Base-by-base conservation (phyloP, 164 flowering plant species). In the grape (Vitis vinifera) region DNA sequence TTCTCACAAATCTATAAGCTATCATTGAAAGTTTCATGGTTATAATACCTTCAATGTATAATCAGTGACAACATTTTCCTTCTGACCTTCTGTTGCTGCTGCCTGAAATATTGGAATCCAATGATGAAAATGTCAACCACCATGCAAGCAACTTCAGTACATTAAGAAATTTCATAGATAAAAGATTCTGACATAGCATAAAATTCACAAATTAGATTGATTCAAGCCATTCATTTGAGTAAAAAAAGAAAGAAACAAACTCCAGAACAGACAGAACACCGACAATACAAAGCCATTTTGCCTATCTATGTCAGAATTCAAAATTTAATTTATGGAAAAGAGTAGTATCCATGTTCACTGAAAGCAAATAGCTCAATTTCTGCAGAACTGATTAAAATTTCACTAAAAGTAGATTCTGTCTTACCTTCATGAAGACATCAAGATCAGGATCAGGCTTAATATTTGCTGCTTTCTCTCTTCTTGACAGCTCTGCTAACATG, bases 391-490 rank as follows among this genome's bases (percentile, higher is more conserved):
- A 6, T 31, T 31, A 31, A 23, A 31, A 31, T 31, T 31, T 31
- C 44, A 4, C 44, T 31, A 31, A 31, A 31, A 31, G 44, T 31
- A 31, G 44, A 48, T 48, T 47, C 50, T 23, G 61, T 11, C 70
- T 73, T 23, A 82, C 87, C 85, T 84, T 86, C 89, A 86, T 86
- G 80, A 66, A 85, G 62, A 82, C 63, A 68, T 85, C 91, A 52
- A 87, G 31, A 72, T 85, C 86, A 48, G 86, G 89, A 78, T 87
- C 86, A 14, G 91, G 89, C 65, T 79, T 84, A 31, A 87, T 84
- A 61, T 78, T 81, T 29, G 85, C 82, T 17, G 68, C 83, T 69
- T 82, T 83, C 70, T 85, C 91, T 69, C 87, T 80, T 66, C 88
- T 83, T 30, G 81, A 69, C 58, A 86, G 55, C 69, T 86, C 89